Evolutionary conservation across 169 alveolate species (phyloP), one percentile per base, ranked within the genome.

Genomic region (Perkinsus olseni): DNA sequence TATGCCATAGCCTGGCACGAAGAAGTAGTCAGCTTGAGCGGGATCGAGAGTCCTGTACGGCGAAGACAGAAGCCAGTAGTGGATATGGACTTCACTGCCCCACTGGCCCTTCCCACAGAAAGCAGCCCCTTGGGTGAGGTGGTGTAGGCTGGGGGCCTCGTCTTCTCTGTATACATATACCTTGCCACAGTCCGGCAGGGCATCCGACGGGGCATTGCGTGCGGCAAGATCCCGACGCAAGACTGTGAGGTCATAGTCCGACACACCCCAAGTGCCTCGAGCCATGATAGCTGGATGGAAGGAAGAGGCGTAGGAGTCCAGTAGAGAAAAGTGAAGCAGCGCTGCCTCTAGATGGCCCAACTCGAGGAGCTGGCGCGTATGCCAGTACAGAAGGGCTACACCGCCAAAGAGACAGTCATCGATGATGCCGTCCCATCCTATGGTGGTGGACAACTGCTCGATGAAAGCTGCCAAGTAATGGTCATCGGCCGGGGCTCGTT

Each of bases 1-100:
- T 10, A 93, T 93, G 13, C 93, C 92, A 93, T 93, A 93, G 91
- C 92, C 93, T 1, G 95, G 95, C 51, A 93, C 95, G 92, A 93
- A 93, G 74, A 93, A 93, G 91, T 91, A 93, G 38, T 93, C 95
- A 0, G 95, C 95, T 45, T 45, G 48, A 10, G 31, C 24, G 28
- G 95, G 95, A 38, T 93, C 92, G 17, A 91, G 93, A 21, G 95
- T 93, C 91, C 95, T 93, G 92, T 93, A 92, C 34, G 91, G 92
- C 31, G 93, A 91, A 0, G 95, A 74, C n/a, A 93, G 93, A 45
- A 93, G 91, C 93, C 92, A 93, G 39, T 74, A 92, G 92, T 93
- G 95, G 50, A 93, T 39, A 13, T 74, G 37, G 38, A 93, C 95
- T 91, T 93, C 95, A 39, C 91, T 91, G 48, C 95, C 95, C 95